Percentiles rank a stretch among this genome's conserved stretches.
Evolutionary conservation across 352 stramenopile species (phyloP).

Genomic region (Phytopythium oedochilum): DNA sequence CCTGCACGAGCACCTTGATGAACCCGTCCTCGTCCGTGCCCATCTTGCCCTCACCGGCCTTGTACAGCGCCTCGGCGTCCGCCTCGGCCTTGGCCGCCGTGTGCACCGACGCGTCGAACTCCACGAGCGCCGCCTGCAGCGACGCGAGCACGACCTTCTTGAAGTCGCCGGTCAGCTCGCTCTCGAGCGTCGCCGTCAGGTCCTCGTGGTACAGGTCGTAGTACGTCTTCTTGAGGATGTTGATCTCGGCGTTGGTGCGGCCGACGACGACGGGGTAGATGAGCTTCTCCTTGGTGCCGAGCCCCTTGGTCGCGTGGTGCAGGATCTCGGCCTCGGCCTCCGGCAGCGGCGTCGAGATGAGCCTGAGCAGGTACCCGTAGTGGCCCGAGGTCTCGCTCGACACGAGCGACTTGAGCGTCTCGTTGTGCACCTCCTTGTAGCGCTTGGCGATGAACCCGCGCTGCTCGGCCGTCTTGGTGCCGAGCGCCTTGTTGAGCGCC

Average conservation of each 20-base stretch:
- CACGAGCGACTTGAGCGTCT: constrained; percentile 51
- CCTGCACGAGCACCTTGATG: constrained; percentile 43
- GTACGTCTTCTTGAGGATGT: constrained; percentile 84
- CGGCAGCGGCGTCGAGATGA: constrained; percentile 48
- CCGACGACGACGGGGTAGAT: constrained; percentile 62
- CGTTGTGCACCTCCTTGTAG: constrained; percentile 70
- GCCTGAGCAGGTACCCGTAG: constrained; percentile 62
- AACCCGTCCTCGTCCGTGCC: constrained; percentile 71
- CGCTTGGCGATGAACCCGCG: constrained; percentile 60
- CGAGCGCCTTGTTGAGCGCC: constrained; percentile 50
- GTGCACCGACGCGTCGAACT: constrained; percentile 64
- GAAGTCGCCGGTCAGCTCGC: constrained; percentile 70
- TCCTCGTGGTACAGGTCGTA: constrained; percentile 63
- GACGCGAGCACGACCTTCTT: constrained; percentile 68
- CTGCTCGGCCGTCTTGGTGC: constrained; percentile 51
- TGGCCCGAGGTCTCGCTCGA: constrained; percentile 54
- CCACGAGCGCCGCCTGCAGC: constrained; percentile 43
- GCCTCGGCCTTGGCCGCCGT: constrained; percentile 51
- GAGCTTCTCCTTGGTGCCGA: constrained; percentile 57
- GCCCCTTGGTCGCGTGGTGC: constrained; percentile 56
- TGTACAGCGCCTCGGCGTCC: constrained; percentile 66
- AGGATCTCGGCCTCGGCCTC: constrained; percentile 65
- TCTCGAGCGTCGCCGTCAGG: constrained; percentile 47
- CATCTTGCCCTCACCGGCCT: constrained; percentile 58
- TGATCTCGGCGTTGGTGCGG: constrained; percentile 66